A percentile compares a stretch with the other conserved stretches of the same genome.
Evolutionary conservation across 2,329 filamentous ascomycete species (phyloP).

Genomic region (Chalara sp.): DNA sequence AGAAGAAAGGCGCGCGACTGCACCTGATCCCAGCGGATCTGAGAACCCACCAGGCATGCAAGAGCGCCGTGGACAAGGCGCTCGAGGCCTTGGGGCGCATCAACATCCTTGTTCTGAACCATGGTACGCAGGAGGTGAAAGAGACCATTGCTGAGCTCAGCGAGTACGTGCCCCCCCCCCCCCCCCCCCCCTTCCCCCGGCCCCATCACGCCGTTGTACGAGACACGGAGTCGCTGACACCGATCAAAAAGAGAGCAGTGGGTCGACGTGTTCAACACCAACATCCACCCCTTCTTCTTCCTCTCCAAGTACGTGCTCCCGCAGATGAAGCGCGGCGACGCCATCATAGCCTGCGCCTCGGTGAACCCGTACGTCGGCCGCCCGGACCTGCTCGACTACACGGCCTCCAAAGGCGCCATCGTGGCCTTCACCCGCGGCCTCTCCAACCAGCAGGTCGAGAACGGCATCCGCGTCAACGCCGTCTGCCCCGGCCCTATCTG

Average conservation of each 20-base stretch:
- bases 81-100: slow-evolving; percentile 59
- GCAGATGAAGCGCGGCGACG: slow-evolving; percentile 67
- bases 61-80: slow-evolving; percentile 61
- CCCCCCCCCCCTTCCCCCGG: slow-evolving; percentile 25
- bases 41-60: slow-evolving; percentile 59
- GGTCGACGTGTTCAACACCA: slow-evolving; percentile 72
- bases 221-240: background rate
- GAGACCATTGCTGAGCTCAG: slow-evolving; percentile 63
- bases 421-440: slow-evolving; percentile 72
- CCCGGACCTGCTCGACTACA: slow-evolving; percentile 76
- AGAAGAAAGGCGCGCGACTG: slow-evolving; percentile 60
- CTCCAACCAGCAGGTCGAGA: slow-evolving; percentile 65
- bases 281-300: slow-evolving; percentile 79
- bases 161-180: too few species aligned
- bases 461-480: slow-evolving; percentile 70
- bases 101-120: slow-evolving; percentile 71
- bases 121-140: slow-evolving; percentile 68
- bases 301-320: slow-evolving; percentile 70
- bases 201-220: background rate
- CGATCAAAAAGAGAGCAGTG: slow-evolving; percentile 57
- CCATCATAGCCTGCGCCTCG: slow-evolving; percentile 81
- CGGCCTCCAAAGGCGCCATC: slow-evolving; percentile 71
- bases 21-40: slow-evolving; percentile 59
- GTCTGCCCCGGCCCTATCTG: slow-evolving; percentile 75
- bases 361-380: slow-evolving; percentile 80